These are phyloP conservation scores for Takashimella koratensis DNA, from an alignment of 1,284 basidiomycete genomes.

Conservation along the genomic window DNA sequence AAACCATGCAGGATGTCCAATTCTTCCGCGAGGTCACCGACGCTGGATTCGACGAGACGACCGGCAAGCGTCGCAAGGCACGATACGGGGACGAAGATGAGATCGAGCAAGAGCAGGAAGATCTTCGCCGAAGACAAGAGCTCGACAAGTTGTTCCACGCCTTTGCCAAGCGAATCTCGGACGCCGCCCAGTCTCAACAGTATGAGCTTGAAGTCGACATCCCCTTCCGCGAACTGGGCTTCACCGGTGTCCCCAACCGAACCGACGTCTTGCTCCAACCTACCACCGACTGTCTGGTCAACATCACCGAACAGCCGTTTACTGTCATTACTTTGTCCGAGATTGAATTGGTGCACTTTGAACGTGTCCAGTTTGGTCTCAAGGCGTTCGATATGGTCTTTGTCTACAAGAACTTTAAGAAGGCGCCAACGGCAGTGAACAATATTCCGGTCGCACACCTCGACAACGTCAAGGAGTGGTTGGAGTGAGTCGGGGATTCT, in stretches of 20 bases:
- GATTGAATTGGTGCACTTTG: slow-evolving; percentile 93
- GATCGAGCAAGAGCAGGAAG: slow-evolving; percentile 97
- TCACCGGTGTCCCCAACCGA: slow-evolving; percentile 94
- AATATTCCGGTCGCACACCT: slow-evolving; percentile 86
- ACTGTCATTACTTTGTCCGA: slow-evolving; percentile 91
- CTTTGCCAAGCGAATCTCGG: slow-evolving; percentile 90
- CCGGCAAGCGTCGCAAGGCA: slow-evolving; percentile 91
- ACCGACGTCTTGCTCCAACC: slow-evolving; percentile 93
- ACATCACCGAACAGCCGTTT: slow-evolving; percentile 94
- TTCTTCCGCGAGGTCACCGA: slow-evolving; percentile 98
- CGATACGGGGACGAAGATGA: slow-evolving; percentile 99
- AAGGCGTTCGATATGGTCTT: slow-evolving; percentile 98
- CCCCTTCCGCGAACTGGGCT: slow-evolving; percentile 95
- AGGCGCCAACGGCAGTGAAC: slow-evolving; percentile 87
- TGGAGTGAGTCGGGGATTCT: slow-evolving; percentile 65
- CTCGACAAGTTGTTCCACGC: slow-evolving; percentile 94
- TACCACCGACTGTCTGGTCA: slow-evolving; percentile 94
- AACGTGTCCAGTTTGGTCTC: slow-evolving; percentile 93
- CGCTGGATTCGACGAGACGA: slow-evolving; percentile 94
- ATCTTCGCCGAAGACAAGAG: slow-evolving; percentile 79
- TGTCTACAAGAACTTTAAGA: slow-evolving; percentile 94
- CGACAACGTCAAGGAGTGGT: slow-evolving; percentile 97
- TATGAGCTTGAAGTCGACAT: slow-evolving; percentile 90
- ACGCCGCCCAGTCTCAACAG: slow-evolving; percentile 63
- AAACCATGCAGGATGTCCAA: slow-evolving; percentile 73